Percentiles rank a stretch among this genome's conserved stretches.
These are phyloP conservation scores for Suhomyces wounanorum DNA, from an alignment of 1,139 yeast species.

Conservation along the genomic window DNA sequence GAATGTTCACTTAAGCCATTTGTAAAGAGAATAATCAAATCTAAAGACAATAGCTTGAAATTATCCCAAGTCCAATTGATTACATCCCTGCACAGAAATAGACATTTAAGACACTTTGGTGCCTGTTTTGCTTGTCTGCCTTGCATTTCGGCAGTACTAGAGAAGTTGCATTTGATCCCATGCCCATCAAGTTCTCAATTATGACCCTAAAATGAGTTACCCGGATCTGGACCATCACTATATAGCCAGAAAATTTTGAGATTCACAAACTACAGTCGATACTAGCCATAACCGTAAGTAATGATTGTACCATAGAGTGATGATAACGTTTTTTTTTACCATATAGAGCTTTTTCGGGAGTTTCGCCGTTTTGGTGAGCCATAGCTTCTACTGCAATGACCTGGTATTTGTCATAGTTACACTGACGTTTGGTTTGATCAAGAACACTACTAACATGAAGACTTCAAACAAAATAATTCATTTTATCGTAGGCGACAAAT, in stretches of 20 bases:
- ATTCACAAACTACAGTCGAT: not conserved
- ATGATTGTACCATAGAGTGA: slow-evolving; percentile 17
- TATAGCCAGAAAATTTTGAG: slow-evolving; percentile 4
- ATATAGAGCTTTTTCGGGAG: slow-evolving; percentile 38
- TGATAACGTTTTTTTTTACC: slow-evolving; percentile 36
- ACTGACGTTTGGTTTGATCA: slow-evolving; percentile 37
- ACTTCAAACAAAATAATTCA: not conserved
- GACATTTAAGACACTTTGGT: too few relatives aligned
- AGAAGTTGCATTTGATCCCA: not conserved
- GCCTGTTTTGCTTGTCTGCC: too few relatives aligned
- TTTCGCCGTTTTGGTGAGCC: slow-evolving; percentile 47
- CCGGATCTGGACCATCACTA: slow-evolving; percentile 10
- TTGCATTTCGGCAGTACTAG: too few relatives aligned
- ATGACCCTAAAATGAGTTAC: slow-evolving; percentile 12
- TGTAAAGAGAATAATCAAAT: too few relatives aligned
- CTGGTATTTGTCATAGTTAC: slow-evolving; percentile 55
- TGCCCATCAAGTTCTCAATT: not conserved
- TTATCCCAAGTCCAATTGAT: too few relatives aligned
- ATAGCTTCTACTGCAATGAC: slow-evolving; percentile 46
- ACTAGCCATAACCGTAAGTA: slow-evolving; percentile 3
- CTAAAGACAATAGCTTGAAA: too few relatives aligned
- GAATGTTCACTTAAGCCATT: too few relatives aligned
- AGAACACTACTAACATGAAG: slow-evolving; percentile 8
- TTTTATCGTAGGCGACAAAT: not conserved
- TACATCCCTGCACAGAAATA: too few relatives aligned